Conservation (phyloP, 2,329 filamentous ascomycete genomes). For the Chalaropsis thielavioides region DNA sequence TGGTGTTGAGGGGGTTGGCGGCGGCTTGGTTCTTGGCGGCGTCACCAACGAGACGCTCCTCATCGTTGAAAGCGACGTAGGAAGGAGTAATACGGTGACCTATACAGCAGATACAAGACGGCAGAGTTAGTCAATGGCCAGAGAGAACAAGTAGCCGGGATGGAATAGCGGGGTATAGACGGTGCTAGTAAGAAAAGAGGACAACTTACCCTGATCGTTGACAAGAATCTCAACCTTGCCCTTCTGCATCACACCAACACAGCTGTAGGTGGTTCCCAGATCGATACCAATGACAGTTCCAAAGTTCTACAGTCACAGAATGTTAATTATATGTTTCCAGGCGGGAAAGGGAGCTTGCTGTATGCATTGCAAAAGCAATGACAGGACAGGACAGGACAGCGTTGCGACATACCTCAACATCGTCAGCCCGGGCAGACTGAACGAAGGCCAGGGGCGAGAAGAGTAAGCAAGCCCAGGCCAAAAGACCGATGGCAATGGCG, state of each 20-base stretch:
- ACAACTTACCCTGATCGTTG: slow-evolving; percentile 57
- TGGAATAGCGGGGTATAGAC: background rate
- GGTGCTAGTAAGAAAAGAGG: background rate
- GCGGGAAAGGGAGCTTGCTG: background rate
- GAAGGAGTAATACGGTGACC: slow-evolving; percentile 93
- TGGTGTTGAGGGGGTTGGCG: slow-evolving; percentile 59
- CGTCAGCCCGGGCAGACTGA: slow-evolving; percentile 57
- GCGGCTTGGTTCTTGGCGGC: slow-evolving; percentile 93
- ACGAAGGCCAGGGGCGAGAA: slow-evolving; percentile 79
- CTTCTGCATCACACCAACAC: slow-evolving; percentile 90
- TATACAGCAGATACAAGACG: background rate
- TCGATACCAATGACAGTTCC: slow-evolving; percentile 90
- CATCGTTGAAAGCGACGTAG: slow-evolving; percentile 92
- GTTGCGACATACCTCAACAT: slow-evolving; percentile 37
- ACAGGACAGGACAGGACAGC: background rate
- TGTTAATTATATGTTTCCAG: background rate
- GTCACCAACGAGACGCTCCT: slow-evolving; percentile 93
- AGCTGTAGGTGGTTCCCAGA: slow-evolving; percentile 78
- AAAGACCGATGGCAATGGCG: slow-evolving; percentile 70
- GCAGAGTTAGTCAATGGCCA: background rate
- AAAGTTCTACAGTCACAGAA: slow-evolving; percentile 36
- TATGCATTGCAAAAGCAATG: background rate
- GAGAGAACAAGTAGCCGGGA: background rate
- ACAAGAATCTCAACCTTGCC: slow-evolving; percentile 91
- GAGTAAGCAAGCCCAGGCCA: slow-evolving; percentile 83